phyloP scores from a whole-genome alignment of 1,139 yeast species.

The Suzukiozyma palmioleophila region DNA sequence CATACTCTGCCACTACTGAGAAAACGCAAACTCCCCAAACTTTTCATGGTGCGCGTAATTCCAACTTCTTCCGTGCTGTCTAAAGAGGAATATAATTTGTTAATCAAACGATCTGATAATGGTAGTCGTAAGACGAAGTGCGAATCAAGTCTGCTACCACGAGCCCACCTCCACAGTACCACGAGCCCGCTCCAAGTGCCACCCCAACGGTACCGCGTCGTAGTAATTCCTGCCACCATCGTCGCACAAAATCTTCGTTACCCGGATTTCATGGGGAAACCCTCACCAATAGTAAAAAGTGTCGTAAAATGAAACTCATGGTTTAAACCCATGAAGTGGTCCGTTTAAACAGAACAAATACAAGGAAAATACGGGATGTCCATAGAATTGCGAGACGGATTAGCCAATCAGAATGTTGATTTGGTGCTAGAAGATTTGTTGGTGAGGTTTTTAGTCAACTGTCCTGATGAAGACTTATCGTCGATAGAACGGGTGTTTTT shows the following conservation, averaged over 20 bases:
- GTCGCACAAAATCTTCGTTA: not conserved
- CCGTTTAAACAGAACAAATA: not conserved
- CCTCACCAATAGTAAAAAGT: conserved; percentile 2
- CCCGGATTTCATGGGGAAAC: not conserved
- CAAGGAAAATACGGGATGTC: conserved; percentile 33
- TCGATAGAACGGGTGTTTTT: conserved; percentile 85
- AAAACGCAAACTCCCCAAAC: too few species aligned
- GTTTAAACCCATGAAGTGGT: conserved; percentile 2
- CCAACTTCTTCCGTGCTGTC: too few species aligned
- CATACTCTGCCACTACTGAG: conserved; percentile 1
- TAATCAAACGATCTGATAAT: not conserved
- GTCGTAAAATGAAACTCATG: conserved; percentile 2
- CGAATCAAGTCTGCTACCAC: too few species aligned
- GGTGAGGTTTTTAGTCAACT: conserved; percentile 85
- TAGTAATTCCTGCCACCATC: not conserved
- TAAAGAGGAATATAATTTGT: not conserved
- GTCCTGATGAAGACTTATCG: conserved; percentile 86
- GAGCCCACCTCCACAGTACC: too few species aligned
- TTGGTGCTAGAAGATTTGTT: conserved; percentile 81
- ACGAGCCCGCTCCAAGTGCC: too few species aligned
- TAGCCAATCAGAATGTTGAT: conserved; percentile 58
- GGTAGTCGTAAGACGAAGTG: too few species aligned
- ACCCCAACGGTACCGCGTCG: too few species aligned
- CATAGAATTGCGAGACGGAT: conserved; percentile 52
- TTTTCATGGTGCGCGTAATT: too few species aligned